Conservation (phyloP, 2,329 filamentous ascomycete genomes). For the Ophiostoma ulmi region DNA sequence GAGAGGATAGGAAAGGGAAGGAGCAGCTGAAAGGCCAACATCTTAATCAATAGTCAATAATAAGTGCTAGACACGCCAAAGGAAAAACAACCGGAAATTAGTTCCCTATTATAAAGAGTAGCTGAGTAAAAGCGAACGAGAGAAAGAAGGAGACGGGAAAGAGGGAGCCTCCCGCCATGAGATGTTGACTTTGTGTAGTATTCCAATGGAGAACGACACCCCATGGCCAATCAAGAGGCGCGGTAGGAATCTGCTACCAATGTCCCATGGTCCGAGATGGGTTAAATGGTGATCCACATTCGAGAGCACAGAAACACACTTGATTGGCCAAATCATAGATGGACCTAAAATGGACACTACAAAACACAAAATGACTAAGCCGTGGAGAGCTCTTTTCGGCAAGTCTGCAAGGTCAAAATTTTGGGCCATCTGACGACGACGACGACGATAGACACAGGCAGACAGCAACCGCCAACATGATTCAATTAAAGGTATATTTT, state of each 20-base stretch:
- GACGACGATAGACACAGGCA: constrained; percentile 4
- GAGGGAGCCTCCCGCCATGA: constrained; percentile 1
- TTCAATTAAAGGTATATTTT: constrained; percentile 72
- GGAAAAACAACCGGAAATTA: neutral
- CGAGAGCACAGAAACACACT: neutral
- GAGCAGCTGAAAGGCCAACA: neutral
- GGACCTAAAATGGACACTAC: neutral
- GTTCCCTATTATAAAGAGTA: neutral
- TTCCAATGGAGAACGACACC: neutral
- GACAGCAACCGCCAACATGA: constrained; percentile 59
- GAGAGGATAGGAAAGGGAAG: neutral
- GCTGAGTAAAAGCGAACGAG: neutral
- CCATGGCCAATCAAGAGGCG: neutral
- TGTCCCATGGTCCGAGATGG: neutral
- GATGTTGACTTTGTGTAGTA: neutral
- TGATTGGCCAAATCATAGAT: constrained; percentile 13
- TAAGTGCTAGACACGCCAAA: neutral
- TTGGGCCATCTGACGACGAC: constrained; percentile 5
- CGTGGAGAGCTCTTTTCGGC: constrained; percentile 4
- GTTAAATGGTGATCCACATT: neutral
- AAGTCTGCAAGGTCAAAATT: neutral
- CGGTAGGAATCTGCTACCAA: neutral
- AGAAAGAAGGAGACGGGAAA: neutral
- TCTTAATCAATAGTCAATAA: neutral
- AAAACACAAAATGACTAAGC: constrained; percentile 20